These are phyloP conservation scores for Xylaria arbuscula DNA, from an alignment of 2,329 filamentous ascomycete species.

Conservation along the genomic window DNA sequence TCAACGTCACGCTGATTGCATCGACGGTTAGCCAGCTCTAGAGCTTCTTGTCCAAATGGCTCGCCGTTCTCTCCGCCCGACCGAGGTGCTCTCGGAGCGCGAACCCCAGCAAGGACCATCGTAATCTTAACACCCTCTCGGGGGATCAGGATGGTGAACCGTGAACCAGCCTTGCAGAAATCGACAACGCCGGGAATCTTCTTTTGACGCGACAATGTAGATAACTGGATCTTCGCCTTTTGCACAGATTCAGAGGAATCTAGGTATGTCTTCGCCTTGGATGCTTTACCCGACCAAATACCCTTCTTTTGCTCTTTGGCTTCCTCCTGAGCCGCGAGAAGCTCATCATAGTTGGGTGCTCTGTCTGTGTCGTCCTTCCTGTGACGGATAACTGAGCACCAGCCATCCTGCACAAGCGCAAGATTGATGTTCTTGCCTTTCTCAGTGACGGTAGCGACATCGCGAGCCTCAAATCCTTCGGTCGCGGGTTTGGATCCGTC, in stretches of 20 bases:
- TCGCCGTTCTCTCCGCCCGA: constrained; percentile 84
- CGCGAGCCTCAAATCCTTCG: constrained; percentile 92
- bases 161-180: constrained; percentile 96
- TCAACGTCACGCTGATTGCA: constrained; percentile 96
- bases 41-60: constrained; percentile 93
- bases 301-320: constrained; percentile 92
- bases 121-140: constrained; percentile 95
- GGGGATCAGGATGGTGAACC: constrained; percentile 91
- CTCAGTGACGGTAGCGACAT: constrained; percentile 87
- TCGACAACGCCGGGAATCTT: constrained; percentile 94
- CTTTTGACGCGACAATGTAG: constrained; percentile 88
- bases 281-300: constrained; percentile 92
- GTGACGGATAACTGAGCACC: constrained; percentile 93
- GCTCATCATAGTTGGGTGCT: constrained; percentile 91
- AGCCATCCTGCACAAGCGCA: constrained; percentile 88
- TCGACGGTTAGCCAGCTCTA: constrained; percentile 88
- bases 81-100: constrained; percentile 84
- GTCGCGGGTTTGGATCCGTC: constrained; percentile 91
- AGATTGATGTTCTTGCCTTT: constrained; percentile 90
- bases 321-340: constrained; percentile 80
- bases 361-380: constrained; percentile 94
- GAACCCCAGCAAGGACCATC: constrained; percentile 92
- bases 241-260: constrained; percentile 94
- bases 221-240: constrained; percentile 94
- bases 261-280: constrained; percentile 82